phyloP scores from a whole-genome alignment of 2,329 filamentous ascomycete genomes.

The Ceratocystis variospora region DNA sequence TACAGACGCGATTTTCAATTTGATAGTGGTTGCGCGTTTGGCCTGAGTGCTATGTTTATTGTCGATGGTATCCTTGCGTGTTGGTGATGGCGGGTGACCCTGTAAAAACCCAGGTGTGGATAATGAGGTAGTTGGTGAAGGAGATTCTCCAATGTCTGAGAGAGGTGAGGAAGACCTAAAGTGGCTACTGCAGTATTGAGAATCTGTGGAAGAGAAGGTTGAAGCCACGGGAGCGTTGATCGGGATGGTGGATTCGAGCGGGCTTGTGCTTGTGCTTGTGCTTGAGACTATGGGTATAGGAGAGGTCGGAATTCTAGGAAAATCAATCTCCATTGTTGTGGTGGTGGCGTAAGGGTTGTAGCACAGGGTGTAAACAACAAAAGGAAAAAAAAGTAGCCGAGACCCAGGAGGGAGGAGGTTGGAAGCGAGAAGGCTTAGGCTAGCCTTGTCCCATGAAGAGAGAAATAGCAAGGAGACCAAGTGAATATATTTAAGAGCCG shows the following conservation, averaged over 20 bases:
- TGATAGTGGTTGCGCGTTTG: background rate
- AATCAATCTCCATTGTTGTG: slow-evolving; percentile 11
- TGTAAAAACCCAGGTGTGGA: background rate
- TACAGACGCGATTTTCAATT: slow-evolving; percentile 1
- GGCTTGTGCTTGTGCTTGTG: background rate
- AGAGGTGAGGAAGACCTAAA: slow-evolving; percentile 42
- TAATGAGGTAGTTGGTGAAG: slow-evolving; percentile 31
- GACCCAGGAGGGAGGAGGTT: background rate
- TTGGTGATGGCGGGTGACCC: background rate
- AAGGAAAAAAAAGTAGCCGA: background rate
- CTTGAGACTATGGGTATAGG: background rate
- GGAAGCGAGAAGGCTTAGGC: background rate
- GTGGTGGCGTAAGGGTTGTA: background rate
- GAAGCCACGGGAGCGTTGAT: background rate
- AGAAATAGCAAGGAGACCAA: too few relatives aligned
- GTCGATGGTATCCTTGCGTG: background rate
- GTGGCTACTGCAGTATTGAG: background rate
- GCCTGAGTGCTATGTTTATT: background rate
- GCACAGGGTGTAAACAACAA: background rate
- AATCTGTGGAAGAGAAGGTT: background rate
- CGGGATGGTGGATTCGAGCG: background rate
- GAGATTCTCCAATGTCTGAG: slow-evolving; percentile 40
- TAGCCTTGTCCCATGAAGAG: background rate
- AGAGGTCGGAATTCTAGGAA: slow-evolving; percentile 13
- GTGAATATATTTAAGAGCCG: too few relatives aligned